Evolutionary conservation across 2,329 filamentous ascomycete species (phyloP), one percentile per base, ranked within the genome.

Genomic region (Claviceps sp.): DNA sequence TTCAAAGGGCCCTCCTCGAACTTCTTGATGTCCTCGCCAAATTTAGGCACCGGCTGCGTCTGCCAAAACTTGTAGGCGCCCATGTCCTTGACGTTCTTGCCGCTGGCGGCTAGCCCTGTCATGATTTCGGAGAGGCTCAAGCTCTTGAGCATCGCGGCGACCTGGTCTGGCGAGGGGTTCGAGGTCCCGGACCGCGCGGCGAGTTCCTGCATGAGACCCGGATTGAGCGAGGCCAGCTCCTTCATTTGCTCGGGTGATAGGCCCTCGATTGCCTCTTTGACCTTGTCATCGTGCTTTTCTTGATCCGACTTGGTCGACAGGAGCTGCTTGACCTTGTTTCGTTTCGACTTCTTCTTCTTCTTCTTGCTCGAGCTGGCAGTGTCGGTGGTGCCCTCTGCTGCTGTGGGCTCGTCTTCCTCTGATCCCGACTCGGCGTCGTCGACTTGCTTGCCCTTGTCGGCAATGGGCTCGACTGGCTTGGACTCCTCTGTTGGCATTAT

Each of bases 51-150:
- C 1, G 93, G 93, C 68, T 98, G 93, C 47, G 93, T 98, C 67
- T 88, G 84, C 93, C 93, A 98, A 73, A 98, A 98, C 70, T 95
- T 96, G 77, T 97, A 96, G 54, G 84, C 87, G 6, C 85, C 89
- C 88, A 96, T 95, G 64, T 96, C 90, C 73, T 95, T 96, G 60
- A 82, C 84, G 63, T 95, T 95, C 76, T 93, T 94, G 52, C 86
- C 86, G 55, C 80, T 82, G 7, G 87, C 75, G 16, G 89, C 85
- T 61, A 87, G 68, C 0, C 85, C 84, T 1, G 85, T 86, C 77
- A 88, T 79, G 63, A 87, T 79, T 56, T 88, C 83, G 63, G 82
- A 77, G 52, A 87, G 70, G 57, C 76, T 83, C 63, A 88, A 72
- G 59, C 78, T 77, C 68, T 79, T 79, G 56, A 85, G 71, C 47